Evolutionary conservation across 352 stramenopile species (phyloP).

Genomic region (Phytopythium kandeliae): DNA sequence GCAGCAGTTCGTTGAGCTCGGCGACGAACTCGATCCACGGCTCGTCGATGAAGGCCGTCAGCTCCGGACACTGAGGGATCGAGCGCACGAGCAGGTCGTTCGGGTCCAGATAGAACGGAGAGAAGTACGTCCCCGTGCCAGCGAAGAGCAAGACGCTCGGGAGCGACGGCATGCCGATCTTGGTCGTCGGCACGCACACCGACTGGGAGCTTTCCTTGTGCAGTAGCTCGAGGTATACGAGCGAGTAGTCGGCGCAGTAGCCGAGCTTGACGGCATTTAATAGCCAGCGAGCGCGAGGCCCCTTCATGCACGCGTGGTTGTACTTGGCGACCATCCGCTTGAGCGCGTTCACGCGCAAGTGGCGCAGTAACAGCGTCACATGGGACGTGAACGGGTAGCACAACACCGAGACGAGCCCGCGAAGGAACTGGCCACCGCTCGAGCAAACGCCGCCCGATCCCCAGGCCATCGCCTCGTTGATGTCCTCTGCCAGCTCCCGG

Average conservation of each 20-base stretch:
- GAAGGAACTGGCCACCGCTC: slow-evolving; percentile 57
- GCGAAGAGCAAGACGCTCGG: slow-evolving; percentile 74
- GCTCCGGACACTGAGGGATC: slow-evolving; percentile 67
- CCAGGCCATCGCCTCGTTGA: slow-evolving; percentile 60
- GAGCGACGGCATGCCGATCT: slow-evolving; percentile 66
- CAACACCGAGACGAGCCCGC: slow-evolving; percentile 48
- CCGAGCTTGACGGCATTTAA: slow-evolving; percentile 76
- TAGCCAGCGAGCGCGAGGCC: slow-evolving; percentile 51
- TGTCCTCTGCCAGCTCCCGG: slow-evolving; percentile 47
- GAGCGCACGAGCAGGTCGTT: slow-evolving; percentile 76
- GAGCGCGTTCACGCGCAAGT: slow-evolving; percentile 69
- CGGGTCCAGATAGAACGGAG: slow-evolving; percentile 72
- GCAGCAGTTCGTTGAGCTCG: slow-evolving; percentile 70
- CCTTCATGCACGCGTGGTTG: slow-evolving; percentile 81
- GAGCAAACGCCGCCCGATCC: slow-evolving; percentile 27
- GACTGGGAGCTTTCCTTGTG: slow-evolving; percentile 71
- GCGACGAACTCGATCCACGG: slow-evolving; percentile 82
- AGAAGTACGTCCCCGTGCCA: slow-evolving; percentile 72
- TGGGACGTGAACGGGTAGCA: slow-evolving; percentile 70
- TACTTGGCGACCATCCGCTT: slow-evolving; percentile 75
- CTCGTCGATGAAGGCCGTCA: slow-evolving; percentile 84
- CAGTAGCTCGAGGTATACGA: slow-evolving; percentile 74
- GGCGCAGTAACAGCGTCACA: slow-evolving; percentile 56
- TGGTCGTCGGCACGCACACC: slow-evolving; percentile 61
- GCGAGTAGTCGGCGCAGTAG: slow-evolving; percentile 73